Evolutionary conservation across 106 monocot species (phyloP), one percentile per base, ranked within the genome.

Genomic region (Dioscorea alata): DNA sequence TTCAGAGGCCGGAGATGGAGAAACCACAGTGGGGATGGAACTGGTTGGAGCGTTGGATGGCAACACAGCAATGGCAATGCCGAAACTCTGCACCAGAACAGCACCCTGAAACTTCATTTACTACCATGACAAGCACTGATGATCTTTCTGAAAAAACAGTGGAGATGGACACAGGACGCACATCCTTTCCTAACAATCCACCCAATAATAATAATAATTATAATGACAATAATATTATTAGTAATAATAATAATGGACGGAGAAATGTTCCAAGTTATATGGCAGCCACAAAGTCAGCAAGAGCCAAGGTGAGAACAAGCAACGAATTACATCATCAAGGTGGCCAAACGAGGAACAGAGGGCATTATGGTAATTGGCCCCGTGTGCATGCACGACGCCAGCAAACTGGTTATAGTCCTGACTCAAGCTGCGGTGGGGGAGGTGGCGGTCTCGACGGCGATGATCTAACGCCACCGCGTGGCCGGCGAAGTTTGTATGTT

Each of bases 1-100:
- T 28, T 28, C 28, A 48, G 76, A 48, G 54, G 13, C 32, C 54
- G 4, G 72, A 64, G 24, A 14, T 49, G 0, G 70, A 82, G 64
- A 77, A 73, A 71, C 80, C 79, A 49, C 74, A 70, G 49, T 74
- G 69, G 63, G 82, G 82, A 12, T 81, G 82, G 85, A 88, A 83
- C 60, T 88, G 85, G 92, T 75, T 88, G 70, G 92, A 88, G 69
- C 61, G 74, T 16, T 88, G 92, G 92, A 92, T 83, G 88, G 78
- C 80, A 15, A 49, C 60, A 4, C 88, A 88, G 57, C 84, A 70
- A 34, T 71, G 65, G 57, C 81, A 74, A 71, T 57, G 67, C 33
- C 59, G 25, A 33, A 66, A 34, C 57, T 28, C 28, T 28, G 33
- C 57, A 3, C 18, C 24, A 18, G 33, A 32, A 13, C 33, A 48